Conservation (phyloP, 2,329 filamentous ascomycete species). For the Diplodia corticola region DNA sequence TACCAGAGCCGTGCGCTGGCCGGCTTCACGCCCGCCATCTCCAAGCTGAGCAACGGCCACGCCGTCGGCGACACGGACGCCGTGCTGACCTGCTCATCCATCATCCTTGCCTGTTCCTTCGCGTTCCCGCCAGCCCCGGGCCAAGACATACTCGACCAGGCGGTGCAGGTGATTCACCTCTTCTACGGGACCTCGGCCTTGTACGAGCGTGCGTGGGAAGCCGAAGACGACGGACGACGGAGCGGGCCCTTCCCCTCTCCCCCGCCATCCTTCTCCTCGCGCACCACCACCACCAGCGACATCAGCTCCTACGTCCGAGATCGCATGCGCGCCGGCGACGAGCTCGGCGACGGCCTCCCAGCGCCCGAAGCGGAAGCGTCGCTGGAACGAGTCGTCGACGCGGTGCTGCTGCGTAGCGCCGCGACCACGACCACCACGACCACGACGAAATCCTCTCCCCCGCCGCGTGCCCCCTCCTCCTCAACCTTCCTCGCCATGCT, state of each 20-base stretch:
- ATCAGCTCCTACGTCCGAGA: neutral
- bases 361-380: neutral
- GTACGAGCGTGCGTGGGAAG: neutral
- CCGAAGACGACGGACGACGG: neutral
- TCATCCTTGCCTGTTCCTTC: slow-evolving; percentile 1
- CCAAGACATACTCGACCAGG: neutral
- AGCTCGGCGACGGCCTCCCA: neutral
- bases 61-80: neutral
- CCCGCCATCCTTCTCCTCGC: neutral
- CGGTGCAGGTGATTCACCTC: neutral
- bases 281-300: neutral
- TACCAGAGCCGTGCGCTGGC: neutral
- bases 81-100: neutral
- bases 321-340: neutral
- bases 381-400: neutral
- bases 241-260: no score
- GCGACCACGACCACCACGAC: neutral
- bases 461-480: neutral
- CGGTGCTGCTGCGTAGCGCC: neutral
- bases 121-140: slow-evolving; percentile 4
- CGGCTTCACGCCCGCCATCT: neutral
- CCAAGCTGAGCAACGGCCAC: neutral
- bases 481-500: neutral
- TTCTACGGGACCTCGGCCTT: neutral
- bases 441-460: neutral